phyloP scores from a whole-genome alignment of 2,329 filamentous ascomycete genomes.

The Neonectria coccinea region DNA sequence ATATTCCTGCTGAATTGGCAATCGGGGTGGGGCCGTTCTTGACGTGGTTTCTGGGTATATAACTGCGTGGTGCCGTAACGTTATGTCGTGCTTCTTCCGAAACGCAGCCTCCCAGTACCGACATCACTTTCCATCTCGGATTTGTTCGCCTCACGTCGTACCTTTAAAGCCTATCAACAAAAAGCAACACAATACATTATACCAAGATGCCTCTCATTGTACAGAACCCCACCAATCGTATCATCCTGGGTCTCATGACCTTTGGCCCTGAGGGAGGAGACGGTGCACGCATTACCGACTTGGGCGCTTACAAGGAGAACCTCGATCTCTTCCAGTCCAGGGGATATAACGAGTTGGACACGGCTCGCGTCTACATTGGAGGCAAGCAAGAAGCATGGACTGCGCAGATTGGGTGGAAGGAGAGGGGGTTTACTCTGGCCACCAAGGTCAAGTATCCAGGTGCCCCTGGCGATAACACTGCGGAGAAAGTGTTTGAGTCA shows the following conservation, averaged over 20 bases:
- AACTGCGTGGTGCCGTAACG: background rate
- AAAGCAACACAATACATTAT: slow-evolving; percentile 6
- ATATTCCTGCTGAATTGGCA: slow-evolving; percentile 16
- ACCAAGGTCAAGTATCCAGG: slow-evolving; percentile 79
- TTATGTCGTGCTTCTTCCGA: background rate
- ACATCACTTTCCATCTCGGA: no score
- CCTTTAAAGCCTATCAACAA: background rate
- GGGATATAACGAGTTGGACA: slow-evolving; percentile 88
- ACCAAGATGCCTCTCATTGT: slow-evolving; percentile 60
- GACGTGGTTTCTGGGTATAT: slow-evolving; percentile 5
- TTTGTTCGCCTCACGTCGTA: background rate
- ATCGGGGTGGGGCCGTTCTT: slow-evolving; percentile 10
- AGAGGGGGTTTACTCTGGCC: slow-evolving; percentile 80
- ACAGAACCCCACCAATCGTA: slow-evolving; percentile 66
- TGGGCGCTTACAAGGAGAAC: slow-evolving; percentile 74
- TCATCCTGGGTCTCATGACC: slow-evolving; percentile 90
- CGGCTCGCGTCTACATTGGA: slow-evolving; percentile 78
- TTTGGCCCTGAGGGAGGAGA: slow-evolving; percentile 73
- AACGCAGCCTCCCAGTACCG: background rate
- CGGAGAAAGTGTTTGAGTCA: slow-evolving; percentile 71
- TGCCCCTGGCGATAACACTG: slow-evolving; percentile 69
- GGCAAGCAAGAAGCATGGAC: slow-evolving; percentile 85
- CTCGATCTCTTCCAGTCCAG: slow-evolving; percentile 82
- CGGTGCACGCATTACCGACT: slow-evolving; percentile 78
- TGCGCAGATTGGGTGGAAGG: slow-evolving; percentile 79